A percentile compares a stretch with the other conserved stretches of the same genome.
phyloP scores from a whole-genome alignment of 371 early-diverging fungal species.

The Phascolomyces articulosus region DNA sequence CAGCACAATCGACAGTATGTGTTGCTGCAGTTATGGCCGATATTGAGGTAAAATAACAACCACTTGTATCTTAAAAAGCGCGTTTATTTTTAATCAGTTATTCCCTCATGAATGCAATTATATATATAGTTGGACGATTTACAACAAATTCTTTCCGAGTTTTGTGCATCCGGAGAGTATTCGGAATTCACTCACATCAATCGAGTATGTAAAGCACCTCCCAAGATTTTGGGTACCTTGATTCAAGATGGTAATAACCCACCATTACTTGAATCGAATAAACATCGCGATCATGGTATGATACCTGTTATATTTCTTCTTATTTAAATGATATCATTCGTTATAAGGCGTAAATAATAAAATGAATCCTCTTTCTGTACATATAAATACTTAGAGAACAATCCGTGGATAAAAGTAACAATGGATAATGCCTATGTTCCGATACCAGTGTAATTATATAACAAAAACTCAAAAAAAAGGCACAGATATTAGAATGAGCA shows the following conservation, averaged over 20 bases:
- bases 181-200: conserved; percentile 37
- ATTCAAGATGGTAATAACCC: not conserved
- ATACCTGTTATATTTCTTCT: not conserved
- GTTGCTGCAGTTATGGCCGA: conserved; percentile 40
- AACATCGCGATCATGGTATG: not conserved
- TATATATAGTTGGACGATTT: conserved; percentile 29
- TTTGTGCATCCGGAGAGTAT: conserved; percentile 31
- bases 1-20: conserved; percentile 28
- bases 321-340: no score
- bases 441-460: conserved; percentile 25
- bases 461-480: not conserved
- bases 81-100: not conserved
- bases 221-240: conserved; percentile 37
- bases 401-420: conserved; percentile 32
- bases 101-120: no score
- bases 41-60: conserved; percentile 33
- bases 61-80: no score
- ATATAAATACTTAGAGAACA: not conserved
- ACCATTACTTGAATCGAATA: not conserved
- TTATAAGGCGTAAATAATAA: no score
- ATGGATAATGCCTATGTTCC: conserved; percentile 38
- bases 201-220: conserved; percentile 36
- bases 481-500: not conserved
- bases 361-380: no score
- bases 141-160: conserved; percentile 24